phyloP scores from a whole-genome alignment of 192 early-diverging fungal genomes.

The Borealophlyctis nickersoniae region DNA sequence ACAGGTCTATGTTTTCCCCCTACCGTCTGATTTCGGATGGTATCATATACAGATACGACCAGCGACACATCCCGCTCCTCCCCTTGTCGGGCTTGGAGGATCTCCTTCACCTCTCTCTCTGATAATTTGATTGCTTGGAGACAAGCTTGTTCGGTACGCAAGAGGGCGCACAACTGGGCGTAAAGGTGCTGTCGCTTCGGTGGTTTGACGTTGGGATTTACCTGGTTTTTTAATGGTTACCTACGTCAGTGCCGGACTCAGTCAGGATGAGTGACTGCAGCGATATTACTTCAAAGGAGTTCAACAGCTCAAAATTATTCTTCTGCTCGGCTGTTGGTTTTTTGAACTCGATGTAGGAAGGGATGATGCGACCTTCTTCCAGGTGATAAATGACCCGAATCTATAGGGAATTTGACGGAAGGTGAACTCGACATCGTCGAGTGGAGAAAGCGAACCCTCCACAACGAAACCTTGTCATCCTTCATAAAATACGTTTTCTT shows the following conservation, averaged over 20 bases:
- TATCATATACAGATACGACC: conserved; percentile 53
- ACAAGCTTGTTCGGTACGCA: conserved; percentile 44
- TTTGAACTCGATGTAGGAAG: conserved; percentile 50
- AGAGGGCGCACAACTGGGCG: conserved; percentile 43
- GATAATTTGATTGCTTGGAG: conserved; percentile 46
- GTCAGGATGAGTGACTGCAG: not conserved
- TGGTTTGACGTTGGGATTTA: conserved; percentile 49
- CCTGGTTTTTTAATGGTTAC: conserved; percentile 13
- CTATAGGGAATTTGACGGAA: no score
- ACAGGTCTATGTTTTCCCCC: not conserved
- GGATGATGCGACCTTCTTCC: conserved; percentile 46
- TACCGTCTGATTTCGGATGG: conserved; percentile 54
- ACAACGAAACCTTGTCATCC: conserved; percentile 52
- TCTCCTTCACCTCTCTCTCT: conserved; percentile 49
- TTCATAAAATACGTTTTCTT: conserved; percentile 58
- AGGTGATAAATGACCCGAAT: conserved; percentile 54
- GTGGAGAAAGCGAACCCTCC: no score
- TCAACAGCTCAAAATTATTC: conserved; percentile 34
- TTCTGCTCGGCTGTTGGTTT: conserved; percentile 57
- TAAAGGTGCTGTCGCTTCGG: conserved; percentile 56
- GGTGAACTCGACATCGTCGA: no score
- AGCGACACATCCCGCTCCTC: conserved; percentile 53
- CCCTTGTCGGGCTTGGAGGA: conserved; percentile 35
- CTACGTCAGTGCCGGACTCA: not conserved
- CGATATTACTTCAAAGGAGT: conserved; percentile 21